These are phyloP conservation scores for Logfia minima DNA, from an alignment of 129 eudicot species.

Conservation along the genomic window DNA sequence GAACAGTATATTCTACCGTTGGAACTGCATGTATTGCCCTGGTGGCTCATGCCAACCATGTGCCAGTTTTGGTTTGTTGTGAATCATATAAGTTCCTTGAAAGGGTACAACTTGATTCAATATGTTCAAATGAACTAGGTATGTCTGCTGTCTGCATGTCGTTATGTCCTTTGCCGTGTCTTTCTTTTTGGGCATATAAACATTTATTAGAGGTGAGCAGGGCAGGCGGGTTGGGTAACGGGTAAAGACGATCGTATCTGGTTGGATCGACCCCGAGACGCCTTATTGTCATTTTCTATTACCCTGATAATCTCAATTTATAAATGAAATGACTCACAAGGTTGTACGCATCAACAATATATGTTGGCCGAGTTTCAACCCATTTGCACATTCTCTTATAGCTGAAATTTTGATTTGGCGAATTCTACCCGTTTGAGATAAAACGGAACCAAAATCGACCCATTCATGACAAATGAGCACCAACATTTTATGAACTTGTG, in stretches of 20 bases:
- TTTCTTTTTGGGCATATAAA: constrained; percentile 5
- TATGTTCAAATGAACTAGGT: constrained; percentile 94
- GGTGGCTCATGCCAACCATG: constrained; percentile 86
- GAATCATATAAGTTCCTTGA: constrained; percentile 96
- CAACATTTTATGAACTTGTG: neutral
- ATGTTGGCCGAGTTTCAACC: too few species aligned
- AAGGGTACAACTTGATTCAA: constrained; percentile 91
- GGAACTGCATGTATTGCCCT: constrained; percentile 92
- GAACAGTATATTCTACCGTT: constrained; percentile 79
- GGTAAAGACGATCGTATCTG: neutral
- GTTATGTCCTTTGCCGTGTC: neutral
- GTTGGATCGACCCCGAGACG: neutral
- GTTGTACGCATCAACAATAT: too few species aligned
- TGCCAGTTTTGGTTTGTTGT: constrained; percentile 89
- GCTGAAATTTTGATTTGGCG: neutral
- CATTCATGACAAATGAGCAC: neutral
- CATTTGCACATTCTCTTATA: too few species aligned
- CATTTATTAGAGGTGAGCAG: neutral
- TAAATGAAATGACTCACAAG: too few species aligned
- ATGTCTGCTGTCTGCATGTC: constrained; percentile 21
- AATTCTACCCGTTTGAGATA: neutral
- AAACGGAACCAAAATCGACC: neutral
- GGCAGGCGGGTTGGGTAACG: constrained; percentile 15
- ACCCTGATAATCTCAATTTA: too few species aligned
- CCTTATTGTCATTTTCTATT: too few species aligned